Evolutionary conservation across 257 asterid genomes (phyloP).

Genomic region (Schizonepeta tenuifolia): DNA sequence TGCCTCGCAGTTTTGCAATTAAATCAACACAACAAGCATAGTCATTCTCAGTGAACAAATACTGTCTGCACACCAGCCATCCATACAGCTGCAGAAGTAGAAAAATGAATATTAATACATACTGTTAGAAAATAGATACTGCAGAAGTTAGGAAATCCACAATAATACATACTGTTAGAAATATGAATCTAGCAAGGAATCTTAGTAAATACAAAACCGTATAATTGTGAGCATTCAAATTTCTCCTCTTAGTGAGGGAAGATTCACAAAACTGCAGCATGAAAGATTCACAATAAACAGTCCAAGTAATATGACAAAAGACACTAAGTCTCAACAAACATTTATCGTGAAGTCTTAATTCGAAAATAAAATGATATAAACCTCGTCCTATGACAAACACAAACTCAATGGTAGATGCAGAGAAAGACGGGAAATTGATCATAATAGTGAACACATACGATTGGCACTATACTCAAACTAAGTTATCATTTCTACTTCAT

Average conservation of each 20-base stretch:
- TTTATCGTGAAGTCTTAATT: background rate
- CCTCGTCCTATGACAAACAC: background rate
- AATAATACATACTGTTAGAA: no score
- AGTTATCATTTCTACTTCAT: no score
- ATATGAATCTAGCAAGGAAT: no score
- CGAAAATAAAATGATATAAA: background rate
- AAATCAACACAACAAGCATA: constrained; percentile 75
- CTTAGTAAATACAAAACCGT: constrained; percentile 5
- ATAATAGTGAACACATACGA: background rate
- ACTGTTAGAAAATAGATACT: constrained; percentile 3
- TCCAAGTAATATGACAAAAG: no score
- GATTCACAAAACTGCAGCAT: background rate
- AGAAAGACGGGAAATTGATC: background rate
- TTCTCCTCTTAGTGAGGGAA: background rate
- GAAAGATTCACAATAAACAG: background rate
- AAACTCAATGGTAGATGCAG: no score
- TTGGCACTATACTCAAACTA: no score
- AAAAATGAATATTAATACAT: background rate
- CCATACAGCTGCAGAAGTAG: constrained; percentile 58
- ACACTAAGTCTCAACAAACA: no score
- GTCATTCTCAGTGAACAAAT: constrained; percentile 42
- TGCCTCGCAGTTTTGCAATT: constrained; percentile 56
- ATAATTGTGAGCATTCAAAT: constrained; percentile 19
- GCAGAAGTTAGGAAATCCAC: no score
- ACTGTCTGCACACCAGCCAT: constrained; percentile 62